Conservation (phyloP, 768 basidiomycete genomes). For the Termitomyces sp. region DNA sequence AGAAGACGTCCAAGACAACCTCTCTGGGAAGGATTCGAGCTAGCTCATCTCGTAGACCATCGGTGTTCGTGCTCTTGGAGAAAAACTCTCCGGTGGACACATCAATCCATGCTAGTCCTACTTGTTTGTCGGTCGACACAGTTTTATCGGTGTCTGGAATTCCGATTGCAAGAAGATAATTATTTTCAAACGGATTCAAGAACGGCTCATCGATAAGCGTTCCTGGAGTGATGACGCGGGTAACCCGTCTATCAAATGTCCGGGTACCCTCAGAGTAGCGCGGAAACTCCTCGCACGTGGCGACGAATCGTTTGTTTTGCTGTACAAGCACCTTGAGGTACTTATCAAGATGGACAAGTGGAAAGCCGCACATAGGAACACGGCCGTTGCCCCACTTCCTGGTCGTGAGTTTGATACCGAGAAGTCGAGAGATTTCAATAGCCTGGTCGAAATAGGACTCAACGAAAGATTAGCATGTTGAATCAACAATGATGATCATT, state of each 20-base stretch:
- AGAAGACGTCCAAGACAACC: constrained; percentile 54
- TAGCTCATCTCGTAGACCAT: constrained; percentile 71
- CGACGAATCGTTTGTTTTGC: constrained; percentile 78
- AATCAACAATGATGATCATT: neutral
- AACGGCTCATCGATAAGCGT: constrained; percentile 92
- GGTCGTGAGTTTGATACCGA: constrained; percentile 80
- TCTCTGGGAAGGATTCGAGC: constrained; percentile 78
- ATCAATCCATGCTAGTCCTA: constrained; percentile 93
- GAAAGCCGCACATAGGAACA: constrained; percentile 89
- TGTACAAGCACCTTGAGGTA: constrained; percentile 84
- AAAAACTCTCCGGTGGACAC: constrained; percentile 94
- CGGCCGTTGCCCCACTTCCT: constrained; percentile 66
- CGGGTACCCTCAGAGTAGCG: constrained; percentile 42
- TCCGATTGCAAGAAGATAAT: constrained; percentile 75
- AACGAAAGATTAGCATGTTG: neutral
- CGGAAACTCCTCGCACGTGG: constrained; percentile 90
- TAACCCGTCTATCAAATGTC: constrained; percentile 75
- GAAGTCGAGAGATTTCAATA: constrained; percentile 61
- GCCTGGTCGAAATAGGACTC: constrained; percentile 97
- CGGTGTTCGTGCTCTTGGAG: constrained; percentile 51
- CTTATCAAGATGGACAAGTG: constrained; percentile 77
- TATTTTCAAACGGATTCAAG: constrained; percentile 80
- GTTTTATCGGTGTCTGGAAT: constrained; percentile 9
- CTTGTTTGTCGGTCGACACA: constrained; percentile 5
- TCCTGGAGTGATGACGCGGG: constrained; percentile 86